Evolutionary conservation across 352 stramenopile species (phyloP).

Genomic region (Phytophthora cactorum): DNA sequence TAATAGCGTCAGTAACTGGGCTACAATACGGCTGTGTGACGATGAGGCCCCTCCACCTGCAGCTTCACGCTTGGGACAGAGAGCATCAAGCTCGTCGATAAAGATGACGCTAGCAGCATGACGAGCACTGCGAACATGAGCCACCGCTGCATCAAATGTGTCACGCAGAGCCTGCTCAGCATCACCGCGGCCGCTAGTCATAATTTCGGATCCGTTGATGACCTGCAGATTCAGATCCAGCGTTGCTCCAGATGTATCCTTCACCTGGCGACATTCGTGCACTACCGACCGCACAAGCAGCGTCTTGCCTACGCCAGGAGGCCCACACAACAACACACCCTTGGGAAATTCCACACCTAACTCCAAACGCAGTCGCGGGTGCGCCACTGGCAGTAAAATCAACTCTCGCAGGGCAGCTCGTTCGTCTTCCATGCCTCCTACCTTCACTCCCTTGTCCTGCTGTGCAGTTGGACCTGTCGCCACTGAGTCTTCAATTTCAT

Average conservation of each 20-base stretch:
- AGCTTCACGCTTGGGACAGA: conserved; percentile 93
- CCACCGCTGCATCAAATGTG: conserved; percentile 58
- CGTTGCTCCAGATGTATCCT: conserved; percentile 25
- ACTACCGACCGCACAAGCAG: conserved; percentile 77
- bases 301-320: conserved; percentile 84
- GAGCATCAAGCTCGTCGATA: conserved; percentile 96
- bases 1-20: conserved; percentile 95
- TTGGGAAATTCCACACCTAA: conserved; percentile 76
- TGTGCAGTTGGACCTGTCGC: neutral
- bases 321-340: conserved; percentile 73
- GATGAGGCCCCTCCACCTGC: conserved; percentile 37
- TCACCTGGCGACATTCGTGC: conserved; percentile 53
- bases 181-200: conserved; percentile 76
- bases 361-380: conserved; percentile 37
- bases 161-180: conserved; percentile 65
- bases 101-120: conserved; percentile 86
- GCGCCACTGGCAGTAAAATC: conserved; percentile 64
- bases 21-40: conserved; percentile 87
- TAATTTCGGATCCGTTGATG: conserved; percentile 85
- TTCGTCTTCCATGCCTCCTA: conserved; percentile 78
- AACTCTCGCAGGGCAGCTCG: conserved; percentile 66
- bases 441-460: conserved; percentile 27
- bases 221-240: conserved; percentile 61
- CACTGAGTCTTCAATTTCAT: conserved; percentile 1
- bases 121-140: conserved; percentile 34